phyloP scores from a whole-genome alignment of 257 asterid genomes.

The Mentha longifolia region DNA sequence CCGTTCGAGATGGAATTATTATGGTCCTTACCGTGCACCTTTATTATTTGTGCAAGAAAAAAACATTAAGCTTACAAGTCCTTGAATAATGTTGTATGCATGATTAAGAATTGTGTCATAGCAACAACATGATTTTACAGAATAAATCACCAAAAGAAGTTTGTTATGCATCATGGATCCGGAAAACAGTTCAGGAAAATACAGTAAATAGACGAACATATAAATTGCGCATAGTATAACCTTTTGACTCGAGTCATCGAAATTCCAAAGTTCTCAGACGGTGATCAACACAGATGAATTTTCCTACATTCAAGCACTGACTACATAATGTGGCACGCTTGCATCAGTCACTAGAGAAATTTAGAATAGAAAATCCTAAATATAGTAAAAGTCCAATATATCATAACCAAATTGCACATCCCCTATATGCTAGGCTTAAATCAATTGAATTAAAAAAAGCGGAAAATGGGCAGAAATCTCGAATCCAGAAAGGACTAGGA shows the following conservation, averaged over 20 bases:
- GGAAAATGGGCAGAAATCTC: constrained; percentile 12
- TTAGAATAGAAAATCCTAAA: constrained; percentile 28
- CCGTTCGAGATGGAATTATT: too few relatives aligned
- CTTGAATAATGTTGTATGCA: constrained; percentile 3
- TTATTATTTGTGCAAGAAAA: not conserved
- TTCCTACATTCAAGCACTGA: constrained; percentile 9
- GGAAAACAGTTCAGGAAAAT: not conserved
- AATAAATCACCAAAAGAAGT: constrained; percentile 13
- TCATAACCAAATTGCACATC: constrained; percentile 30
- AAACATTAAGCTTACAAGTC: not conserved
- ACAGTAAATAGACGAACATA: not conserved
- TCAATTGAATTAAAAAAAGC: constrained; percentile 14
- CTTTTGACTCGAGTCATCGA: constrained; percentile 21
- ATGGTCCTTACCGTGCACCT: not conserved
- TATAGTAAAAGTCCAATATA: constrained; percentile 36
- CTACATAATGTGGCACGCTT: constrained; percentile 14
- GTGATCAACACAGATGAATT: constrained; percentile 18
- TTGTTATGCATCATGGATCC: not conserved
- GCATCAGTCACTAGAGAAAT: constrained; percentile 6
- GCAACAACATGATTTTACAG: not conserved
- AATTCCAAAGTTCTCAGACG: not conserved
- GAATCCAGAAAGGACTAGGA: constrained; percentile 21
- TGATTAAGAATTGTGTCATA: constrained; percentile 1
- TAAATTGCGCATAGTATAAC: constrained; percentile 17
- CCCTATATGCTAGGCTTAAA: constrained; percentile 49